Percentiles rank a stretch among this genome's conserved stretches.
Evolutionary conservation across 1,284 basidiomycete genomes (phyloP).

Genomic region (Tilletia caries): DNA sequence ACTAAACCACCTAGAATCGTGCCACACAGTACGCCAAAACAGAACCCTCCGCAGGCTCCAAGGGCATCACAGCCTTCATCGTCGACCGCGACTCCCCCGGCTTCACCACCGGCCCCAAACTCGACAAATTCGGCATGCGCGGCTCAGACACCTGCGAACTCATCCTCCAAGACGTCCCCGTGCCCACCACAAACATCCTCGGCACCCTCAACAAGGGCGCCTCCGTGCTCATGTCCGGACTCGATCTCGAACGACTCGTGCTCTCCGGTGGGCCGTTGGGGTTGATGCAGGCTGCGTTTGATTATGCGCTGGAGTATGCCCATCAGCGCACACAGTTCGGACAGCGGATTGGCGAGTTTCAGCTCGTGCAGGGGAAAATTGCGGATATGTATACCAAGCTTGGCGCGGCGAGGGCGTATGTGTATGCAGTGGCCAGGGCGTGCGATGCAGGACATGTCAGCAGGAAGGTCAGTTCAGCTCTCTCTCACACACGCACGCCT

Average conservation of each 20-base stretch:
- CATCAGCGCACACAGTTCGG: conserved; percentile 89
- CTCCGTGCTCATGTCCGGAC: conserved; percentile 84
- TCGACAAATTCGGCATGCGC: conserved; percentile 95
- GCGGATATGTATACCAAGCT: conserved; percentile 93
- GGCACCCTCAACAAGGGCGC: conserved; percentile 76
- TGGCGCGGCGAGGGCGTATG: conserved; percentile 80
- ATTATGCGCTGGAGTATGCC: conserved; percentile 79
- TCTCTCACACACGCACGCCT: not conserved
- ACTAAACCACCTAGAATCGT: too few species aligned
- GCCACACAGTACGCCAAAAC: conserved; percentile 73
- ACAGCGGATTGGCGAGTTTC: conserved; percentile 81
- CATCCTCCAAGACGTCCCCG: conserved; percentile 83
- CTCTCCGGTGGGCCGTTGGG: conserved; percentile 77
- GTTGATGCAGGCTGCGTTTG: conserved; percentile 89
- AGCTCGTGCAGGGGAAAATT: conserved; percentile 82
- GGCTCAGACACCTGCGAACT: conserved; percentile 92
- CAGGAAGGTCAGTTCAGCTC: conserved; percentile 63
- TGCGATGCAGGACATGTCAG: conserved; percentile 35
- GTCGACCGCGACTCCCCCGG: conserved; percentile 76
- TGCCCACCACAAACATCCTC: conserved; percentile 79
- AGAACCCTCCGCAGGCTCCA: conserved; percentile 70
- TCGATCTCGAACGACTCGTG: conserved; percentile 87
- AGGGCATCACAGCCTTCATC: conserved; percentile 89
- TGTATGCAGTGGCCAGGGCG: conserved; percentile 70
- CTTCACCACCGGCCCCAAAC: conserved; percentile 81